phyloP scores from a whole-genome alignment of 2,329 filamentous ascomycete species.

The Pestalotiopsis sp. region DNA sequence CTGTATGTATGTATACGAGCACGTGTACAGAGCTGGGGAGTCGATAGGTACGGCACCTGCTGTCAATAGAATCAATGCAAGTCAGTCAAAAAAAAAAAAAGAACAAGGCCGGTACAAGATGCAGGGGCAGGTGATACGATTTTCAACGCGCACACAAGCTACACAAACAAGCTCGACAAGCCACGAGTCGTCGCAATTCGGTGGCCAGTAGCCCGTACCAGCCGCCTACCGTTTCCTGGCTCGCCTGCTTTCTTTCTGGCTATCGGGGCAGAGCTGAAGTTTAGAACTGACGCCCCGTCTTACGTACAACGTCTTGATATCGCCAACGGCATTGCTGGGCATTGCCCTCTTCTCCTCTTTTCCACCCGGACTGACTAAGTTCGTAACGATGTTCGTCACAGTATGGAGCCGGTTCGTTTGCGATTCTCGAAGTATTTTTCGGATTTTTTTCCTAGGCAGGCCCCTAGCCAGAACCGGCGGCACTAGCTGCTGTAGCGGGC shows the following conservation, averaged over 20 bases:
- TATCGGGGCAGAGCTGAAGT: not conserved
- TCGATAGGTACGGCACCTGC: too few relatives aligned
- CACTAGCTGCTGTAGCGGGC: not conserved
- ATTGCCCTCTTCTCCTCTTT: not conserved
- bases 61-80: too few relatives aligned
- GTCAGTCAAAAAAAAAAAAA: too few relatives aligned
- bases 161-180: not conserved
- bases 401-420: not conserved
- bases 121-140: too few relatives aligned
- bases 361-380: not conserved
- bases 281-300: not conserved
- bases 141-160: too few relatives aligned
- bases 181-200: not conserved
- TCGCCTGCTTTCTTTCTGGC: not conserved
- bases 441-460: not conserved
- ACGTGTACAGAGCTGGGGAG: too few relatives aligned
- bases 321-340: not conserved
- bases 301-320: not conserved
- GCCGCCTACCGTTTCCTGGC: too few relatives aligned
- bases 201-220: not conserved
- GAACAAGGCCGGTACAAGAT: too few relatives aligned
- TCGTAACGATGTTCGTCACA: not conserved
- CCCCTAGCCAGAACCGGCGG: not conserved
- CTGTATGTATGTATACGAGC: too few relatives aligned
- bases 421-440: not conserved